These are phyloP conservation scores for Sporothrix brasiliensis DNA, from an alignment of 2,329 filamentous ascomycete species.

Conservation along the genomic window DNA sequence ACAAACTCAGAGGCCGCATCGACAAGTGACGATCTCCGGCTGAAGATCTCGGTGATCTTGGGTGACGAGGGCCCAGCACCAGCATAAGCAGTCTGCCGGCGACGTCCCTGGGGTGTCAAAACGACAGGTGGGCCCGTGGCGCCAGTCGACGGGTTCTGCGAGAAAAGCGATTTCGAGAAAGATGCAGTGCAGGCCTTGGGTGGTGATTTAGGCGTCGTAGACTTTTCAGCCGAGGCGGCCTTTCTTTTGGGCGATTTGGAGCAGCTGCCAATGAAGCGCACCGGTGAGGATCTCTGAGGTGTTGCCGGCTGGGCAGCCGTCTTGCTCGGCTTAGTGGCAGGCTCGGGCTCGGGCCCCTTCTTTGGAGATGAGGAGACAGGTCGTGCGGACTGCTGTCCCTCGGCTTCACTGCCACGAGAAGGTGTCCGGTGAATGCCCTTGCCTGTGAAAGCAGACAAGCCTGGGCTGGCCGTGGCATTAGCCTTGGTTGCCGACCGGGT, in stretches of 20 bases:
- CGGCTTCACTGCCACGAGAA: constrained; percentile 39
- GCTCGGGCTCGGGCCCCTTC: not conserved
- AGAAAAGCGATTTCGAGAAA: constrained; percentile 53
- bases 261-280: constrained; percentile 37
- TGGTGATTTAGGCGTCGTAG: constrained; percentile 39
- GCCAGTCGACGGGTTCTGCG: constrained; percentile 57
- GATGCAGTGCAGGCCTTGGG: constrained; percentile 39
- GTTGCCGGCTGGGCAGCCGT: constrained; percentile 28
- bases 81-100: constrained; percentile 68
- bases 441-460: constrained; percentile 56
- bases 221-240: constrained; percentile 36
- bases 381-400: not conserved
- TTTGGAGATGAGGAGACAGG: not conserved
- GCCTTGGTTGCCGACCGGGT: constrained; percentile 44
- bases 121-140: constrained; percentile 64
- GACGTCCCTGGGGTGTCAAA: constrained; percentile 62
- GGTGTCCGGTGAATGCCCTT: constrained; percentile 55
- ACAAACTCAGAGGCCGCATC: constrained; percentile 67
- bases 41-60: constrained; percentile 69
- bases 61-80: constrained; percentile 74
- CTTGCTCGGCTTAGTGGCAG: constrained; percentile 6
- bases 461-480: constrained; percentile 50
- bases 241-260: constrained; percentile 40
- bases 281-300: constrained; percentile 35
- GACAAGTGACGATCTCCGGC: constrained; percentile 70